phyloP scores from a whole-genome alignment of 345 rosid genomes.

The Clarkia xantiana region DNA sequence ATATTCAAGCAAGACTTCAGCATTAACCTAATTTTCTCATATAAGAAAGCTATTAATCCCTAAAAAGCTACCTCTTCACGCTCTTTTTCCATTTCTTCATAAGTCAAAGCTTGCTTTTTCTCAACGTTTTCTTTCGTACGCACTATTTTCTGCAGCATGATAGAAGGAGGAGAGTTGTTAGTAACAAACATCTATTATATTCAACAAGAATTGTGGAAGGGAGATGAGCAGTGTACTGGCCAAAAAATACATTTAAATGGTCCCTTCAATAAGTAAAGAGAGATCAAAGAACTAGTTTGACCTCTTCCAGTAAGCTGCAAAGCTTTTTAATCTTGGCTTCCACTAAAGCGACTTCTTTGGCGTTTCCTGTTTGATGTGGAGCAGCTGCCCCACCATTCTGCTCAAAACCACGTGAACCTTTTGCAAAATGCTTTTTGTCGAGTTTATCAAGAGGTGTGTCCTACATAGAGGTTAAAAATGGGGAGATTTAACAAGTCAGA shows the following conservation, averaged over 20 bases:
- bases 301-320: constrained; percentile 66
- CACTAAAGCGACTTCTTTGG: constrained; percentile 53
- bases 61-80: constrained; percentile 49
- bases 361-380: constrained; percentile 26
- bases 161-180: too few relatives aligned
- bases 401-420: constrained; percentile 34
- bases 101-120: constrained; percentile 90
- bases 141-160: constrained; percentile 38
- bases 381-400: constrained; percentile 39
- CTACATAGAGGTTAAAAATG: constrained; percentile 26
- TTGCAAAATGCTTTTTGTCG: constrained; percentile 88
- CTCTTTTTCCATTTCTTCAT: constrained; percentile 95
- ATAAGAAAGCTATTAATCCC: background rate
- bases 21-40: background rate
- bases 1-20: background rate
- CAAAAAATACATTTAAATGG: background rate
- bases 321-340: constrained; percentile 67
- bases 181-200: constrained; percentile 1
- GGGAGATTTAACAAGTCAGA: background rate
- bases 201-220: background rate
- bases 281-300: constrained; percentile 10
- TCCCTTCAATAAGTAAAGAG: background rate
- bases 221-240: too few relatives aligned
- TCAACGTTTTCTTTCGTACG: constrained; percentile 70
- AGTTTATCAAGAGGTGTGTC: constrained; percentile 61